Base-by-base conservation (phyloP, 768 basidiomycete genomes). In the Naganishia vaughanmartiniae region DNA sequence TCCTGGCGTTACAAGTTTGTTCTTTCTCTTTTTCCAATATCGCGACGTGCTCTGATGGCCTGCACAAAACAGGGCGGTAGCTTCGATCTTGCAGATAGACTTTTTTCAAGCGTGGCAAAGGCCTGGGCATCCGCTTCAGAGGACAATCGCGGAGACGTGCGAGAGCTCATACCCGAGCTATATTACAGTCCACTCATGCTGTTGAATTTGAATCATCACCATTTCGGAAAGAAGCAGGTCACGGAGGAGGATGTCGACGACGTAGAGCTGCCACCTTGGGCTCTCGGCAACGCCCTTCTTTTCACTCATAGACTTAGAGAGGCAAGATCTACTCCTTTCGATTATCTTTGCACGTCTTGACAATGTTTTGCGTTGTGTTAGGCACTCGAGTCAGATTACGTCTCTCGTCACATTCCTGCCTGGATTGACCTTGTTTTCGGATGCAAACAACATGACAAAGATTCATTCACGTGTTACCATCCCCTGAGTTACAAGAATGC, bases 361-460 rank as follows among this genome's bases (percentile, higher is more conserved):
- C 1, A 54, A 33, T 48, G 30, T 15, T 14, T 54, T 7, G 10
- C 31, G 0, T 0, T 14, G 9, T 58, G 17, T 63, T 30, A 92
- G 90, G 92, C 92, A 0, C 84, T 95, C 24, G 93, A 97, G 82
- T 93, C 92, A 73, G 86, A 89, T 54, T 86, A 88, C 74, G 93
- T 93, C 66, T 92, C 91, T 82, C 87, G 90, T 73, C 85, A 90
- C 73, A 84, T 97, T 14, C 88, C 90, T 0, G 85, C 86, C 12
- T 96, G 94, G 93, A 94, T 97, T 73, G 94, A 97, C 76, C 85
- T 96, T 34, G 90, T 94, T 65, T 97, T 93, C 46, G 79, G 78
- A 14, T 77, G 73, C 71, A 80, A 80, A 69, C 76, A 95, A 84
- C 87, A 87, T 4, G 92, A 94, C 76, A 83, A 86, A 0, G 86